Conservation (phyloP, 164 flowering plant genomes). For the Magnolia kwangsiensis region DNA sequence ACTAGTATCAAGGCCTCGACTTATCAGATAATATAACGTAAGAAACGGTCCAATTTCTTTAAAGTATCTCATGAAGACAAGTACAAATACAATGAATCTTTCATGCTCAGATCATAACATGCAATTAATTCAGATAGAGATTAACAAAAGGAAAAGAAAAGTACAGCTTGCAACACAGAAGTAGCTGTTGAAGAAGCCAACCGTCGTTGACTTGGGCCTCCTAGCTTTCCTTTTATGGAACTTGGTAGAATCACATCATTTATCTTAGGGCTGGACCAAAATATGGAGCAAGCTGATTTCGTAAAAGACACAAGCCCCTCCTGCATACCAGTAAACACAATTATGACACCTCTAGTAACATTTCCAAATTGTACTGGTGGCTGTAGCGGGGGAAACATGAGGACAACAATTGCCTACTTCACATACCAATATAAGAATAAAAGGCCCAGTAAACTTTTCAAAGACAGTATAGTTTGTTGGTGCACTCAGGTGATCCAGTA, state of each 20-base stretch:
- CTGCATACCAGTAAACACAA: conserved; percentile 38
- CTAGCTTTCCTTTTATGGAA: conserved; percentile 81
- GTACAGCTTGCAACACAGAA: conserved; percentile 76
- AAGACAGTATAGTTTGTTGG: conserved; percentile 16
- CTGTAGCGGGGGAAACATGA: neutral
- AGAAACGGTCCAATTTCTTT: neutral
- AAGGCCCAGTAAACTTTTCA: conserved; percentile 37
- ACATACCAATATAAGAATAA: conserved; percentile 57
- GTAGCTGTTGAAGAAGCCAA: conserved; percentile 52
- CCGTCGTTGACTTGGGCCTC: conserved; percentile 94
- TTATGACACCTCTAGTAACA: conserved; percentile 3
- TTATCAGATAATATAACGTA: neutral
- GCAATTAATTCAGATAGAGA: neutral
- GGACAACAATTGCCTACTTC: neutral
- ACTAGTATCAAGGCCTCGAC: neutral
- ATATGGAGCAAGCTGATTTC: conserved; percentile 52
- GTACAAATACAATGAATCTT: neutral
- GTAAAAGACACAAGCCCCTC: conserved; percentile 60
- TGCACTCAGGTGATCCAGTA: conserved; percentile 16
- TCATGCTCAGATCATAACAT: neutral
- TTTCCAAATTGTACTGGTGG: neutral
- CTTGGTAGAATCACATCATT: conserved; percentile 47
- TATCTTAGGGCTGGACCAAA: conserved; percentile 38
- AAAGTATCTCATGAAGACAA: neutral
- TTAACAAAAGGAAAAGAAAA: conserved; percentile 3